These are phyloP conservation scores for Mycena vitilis DNA, from an alignment of 768 basidiomycete species.

Conservation along the genomic window DNA sequence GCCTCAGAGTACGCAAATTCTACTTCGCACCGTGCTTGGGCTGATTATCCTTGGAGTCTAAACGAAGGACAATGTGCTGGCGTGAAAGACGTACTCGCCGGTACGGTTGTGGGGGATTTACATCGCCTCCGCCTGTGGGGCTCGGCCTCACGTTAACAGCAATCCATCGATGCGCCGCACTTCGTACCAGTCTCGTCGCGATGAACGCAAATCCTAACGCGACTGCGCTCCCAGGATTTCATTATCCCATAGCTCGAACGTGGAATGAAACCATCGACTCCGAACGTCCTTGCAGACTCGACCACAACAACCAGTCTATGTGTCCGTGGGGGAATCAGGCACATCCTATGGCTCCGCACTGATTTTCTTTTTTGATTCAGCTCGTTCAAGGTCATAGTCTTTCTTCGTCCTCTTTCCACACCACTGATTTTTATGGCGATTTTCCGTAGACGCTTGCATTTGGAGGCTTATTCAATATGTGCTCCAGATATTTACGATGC, in stretches of 20 bases:
- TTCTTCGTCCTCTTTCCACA: too few species aligned
- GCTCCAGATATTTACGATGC: too few species aligned
- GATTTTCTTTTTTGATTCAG: background rate
- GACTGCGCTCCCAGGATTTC: background rate
- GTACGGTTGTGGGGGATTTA: constrained; percentile 1
- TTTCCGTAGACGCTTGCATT: too few species aligned
- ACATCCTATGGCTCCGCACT: background rate
- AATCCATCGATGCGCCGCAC: background rate
- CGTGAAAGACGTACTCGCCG: background rate
- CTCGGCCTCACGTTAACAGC: background rate
- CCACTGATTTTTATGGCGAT: too few species aligned
- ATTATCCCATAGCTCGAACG: background rate
- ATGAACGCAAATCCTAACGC: background rate
- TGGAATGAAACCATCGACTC: background rate
- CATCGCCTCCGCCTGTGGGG: background rate
- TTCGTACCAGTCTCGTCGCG: background rate
- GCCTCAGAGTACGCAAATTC: too few species aligned
- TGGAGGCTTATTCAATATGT: too few species aligned
- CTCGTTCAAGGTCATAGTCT: too few species aligned
- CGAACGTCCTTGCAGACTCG: constrained; percentile 5
- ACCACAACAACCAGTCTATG: background rate
- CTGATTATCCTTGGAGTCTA: too few species aligned
- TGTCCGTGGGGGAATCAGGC: background rate
- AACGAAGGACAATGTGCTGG: background rate
- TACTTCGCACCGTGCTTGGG: too few species aligned